Conservation (phyloP, 306 rosid genomes). For the Trifolium pratense region DNA sequence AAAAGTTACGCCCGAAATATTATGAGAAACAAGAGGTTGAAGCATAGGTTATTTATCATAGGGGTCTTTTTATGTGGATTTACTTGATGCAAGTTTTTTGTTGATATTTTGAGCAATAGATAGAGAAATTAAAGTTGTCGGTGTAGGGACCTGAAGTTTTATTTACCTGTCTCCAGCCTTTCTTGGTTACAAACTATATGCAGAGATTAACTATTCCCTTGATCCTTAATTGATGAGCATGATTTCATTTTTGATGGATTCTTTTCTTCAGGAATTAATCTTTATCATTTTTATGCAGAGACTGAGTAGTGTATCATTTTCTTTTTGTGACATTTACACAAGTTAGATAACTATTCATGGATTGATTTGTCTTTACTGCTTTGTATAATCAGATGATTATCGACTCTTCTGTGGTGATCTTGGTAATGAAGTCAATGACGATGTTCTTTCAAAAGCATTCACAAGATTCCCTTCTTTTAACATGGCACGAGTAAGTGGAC, state of each 20-base stretch:
- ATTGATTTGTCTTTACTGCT: constrained; percentile 22
- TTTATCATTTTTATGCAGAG: not conserved
- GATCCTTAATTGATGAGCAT: not conserved
- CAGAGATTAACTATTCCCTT: constrained; percentile 1
- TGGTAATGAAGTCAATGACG: constrained; percentile 98
- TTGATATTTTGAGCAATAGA: not conserved
- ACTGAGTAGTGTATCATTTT: not conserved
- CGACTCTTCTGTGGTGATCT: constrained; percentile 94
- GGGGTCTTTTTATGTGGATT: not conserved
- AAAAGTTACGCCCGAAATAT: not conserved
- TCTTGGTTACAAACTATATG: not conserved
- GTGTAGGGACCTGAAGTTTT: not conserved
- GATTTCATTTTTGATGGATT: not conserved
- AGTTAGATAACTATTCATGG: constrained; percentile 18
- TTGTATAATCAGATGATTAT: constrained; percentile 71
- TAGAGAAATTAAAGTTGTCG: constrained; percentile 5
- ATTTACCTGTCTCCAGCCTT: not conserved
- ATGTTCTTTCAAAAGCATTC: constrained; percentile 93
- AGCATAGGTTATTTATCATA: not conserved
- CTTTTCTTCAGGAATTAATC: not conserved
- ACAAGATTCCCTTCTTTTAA: constrained; percentile 91
- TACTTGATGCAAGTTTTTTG: not conserved
- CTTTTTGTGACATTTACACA: not conserved
- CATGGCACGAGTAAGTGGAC: constrained; percentile 81
- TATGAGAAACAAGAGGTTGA: not conserved